A percentile compares a stretch with the other conserved stretches of the same genome.
Conservation (phyloP, 1,284 basidiomycete species). For the Ceratobasidium sp. region DNA sequence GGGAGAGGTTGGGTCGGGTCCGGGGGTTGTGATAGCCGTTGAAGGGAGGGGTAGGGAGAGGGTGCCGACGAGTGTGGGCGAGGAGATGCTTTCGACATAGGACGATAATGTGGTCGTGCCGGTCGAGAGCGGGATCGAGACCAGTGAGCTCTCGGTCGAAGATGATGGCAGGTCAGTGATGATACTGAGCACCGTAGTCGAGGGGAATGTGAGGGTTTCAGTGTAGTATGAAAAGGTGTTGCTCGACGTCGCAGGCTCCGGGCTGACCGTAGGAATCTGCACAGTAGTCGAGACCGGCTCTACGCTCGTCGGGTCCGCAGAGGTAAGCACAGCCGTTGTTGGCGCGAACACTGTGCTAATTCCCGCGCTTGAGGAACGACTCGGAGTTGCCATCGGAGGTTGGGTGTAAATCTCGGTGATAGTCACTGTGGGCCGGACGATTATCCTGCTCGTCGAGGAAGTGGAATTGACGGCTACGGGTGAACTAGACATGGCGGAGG, state of each 20-base stretch:
- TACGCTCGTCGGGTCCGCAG: not conserved
- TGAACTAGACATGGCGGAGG: not conserved
- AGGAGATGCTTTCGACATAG: slow-evolving; percentile 6
- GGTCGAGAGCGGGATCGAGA: not conserved
- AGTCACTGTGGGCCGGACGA: slow-evolving; percentile 12
- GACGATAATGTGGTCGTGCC: not conserved
- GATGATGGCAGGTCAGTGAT: not conserved
- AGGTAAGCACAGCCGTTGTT: not conserved
- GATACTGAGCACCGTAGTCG: not conserved
- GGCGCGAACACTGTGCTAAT: not conserved
- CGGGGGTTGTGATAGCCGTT: slow-evolving; percentile 4
- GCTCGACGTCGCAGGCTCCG: not conserved
- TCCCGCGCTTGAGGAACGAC: not conserved
- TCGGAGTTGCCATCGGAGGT: slow-evolving; percentile 12
- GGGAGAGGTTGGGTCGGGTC: not conserved
- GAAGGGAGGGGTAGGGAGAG: not conserved
- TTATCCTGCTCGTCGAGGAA: not conserved
- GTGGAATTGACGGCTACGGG: not conserved
- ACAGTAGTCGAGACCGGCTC: not conserved
- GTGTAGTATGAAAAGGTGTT: slow-evolving; percentile 26
- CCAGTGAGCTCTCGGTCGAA: not conserved
- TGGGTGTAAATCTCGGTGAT: slow-evolving; percentile 34
- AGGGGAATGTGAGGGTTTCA: slow-evolving; percentile 24
- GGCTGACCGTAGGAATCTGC: not conserved
- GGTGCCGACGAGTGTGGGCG: slow-evolving; percentile 13